Conservation (phyloP, 192 early-diverging fungal species). For the Umbelopsis sp. region DNA sequence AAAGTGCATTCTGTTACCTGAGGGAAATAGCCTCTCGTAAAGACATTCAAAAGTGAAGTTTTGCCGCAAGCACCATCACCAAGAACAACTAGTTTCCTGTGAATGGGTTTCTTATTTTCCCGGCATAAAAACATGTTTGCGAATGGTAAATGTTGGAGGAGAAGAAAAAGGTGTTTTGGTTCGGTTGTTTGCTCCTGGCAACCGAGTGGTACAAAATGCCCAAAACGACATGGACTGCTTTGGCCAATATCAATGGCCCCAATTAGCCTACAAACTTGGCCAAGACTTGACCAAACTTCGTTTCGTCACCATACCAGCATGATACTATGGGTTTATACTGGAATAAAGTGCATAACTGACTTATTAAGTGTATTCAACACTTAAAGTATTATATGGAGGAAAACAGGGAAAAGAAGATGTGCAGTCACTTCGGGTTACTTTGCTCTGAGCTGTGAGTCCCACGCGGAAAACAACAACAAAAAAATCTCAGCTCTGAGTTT, state of each 20-base stretch:
- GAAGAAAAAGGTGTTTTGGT: conserved; percentile 13
- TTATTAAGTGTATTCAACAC: too few species aligned
- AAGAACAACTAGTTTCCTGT: conserved; percentile 28
- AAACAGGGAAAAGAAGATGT: too few species aligned
- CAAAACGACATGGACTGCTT: background rate
- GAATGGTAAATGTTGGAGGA: background rate
- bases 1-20: conserved; percentile 23
- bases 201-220: conserved; percentile 12
- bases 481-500: conserved; percentile 6
- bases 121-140: conserved; percentile 23
- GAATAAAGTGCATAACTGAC: too few species aligned
- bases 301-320: too few species aligned
- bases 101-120: conserved; percentile 20
- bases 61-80: conserved; percentile 44
- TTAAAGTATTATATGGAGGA: too few species aligned
- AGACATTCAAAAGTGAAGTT: conserved; percentile 43
- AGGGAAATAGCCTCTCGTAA: conserved; percentile 41
- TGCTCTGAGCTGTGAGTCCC: background rate
- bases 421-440: too few species aligned
- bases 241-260: background rate
- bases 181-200: conserved; percentile 3
- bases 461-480: background rate
- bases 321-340: too few species aligned
- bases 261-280: background rate
- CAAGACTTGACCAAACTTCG: background rate